phyloP scores from a whole-genome alignment of 345 rosid genomes.

The Gossypium mustelinum region DNA sequence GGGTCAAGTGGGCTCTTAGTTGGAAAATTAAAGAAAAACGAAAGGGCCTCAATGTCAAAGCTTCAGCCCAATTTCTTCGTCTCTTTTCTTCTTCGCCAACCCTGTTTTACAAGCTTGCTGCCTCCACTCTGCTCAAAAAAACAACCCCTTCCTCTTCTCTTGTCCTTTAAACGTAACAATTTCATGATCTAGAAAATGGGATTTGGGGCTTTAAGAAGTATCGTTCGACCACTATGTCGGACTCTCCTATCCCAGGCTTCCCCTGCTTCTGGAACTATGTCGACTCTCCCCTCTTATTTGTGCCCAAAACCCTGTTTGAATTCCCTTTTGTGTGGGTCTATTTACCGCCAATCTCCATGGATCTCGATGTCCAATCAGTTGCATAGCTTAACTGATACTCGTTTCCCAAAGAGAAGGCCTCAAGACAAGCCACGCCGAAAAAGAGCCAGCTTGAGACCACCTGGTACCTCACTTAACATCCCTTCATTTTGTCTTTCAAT shows the following conservation, averaged over 20 bases:
- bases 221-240: constrained; percentile 11
- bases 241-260: background rate
- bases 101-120: background rate
- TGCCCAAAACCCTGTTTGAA: background rate
- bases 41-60: background rate
- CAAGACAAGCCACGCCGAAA: constrained; percentile 67
- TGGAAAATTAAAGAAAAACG: background rate
- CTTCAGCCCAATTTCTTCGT: background rate
- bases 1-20: background rate
- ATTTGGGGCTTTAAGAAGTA: constrained; percentile 6
- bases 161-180: background rate
- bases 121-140: background rate
- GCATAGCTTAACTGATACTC: constrained; percentile 61
- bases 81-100: background rate
- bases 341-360: constrained; percentile 14
- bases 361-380: constrained; percentile 29
- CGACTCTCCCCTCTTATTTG: background rate
- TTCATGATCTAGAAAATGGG: constrained; percentile 14
- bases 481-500: background rate
- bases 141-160: background rate
- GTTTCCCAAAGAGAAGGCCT: constrained; percentile 79
- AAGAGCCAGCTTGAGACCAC: constrained; percentile 64
- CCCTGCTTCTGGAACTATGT: background rate
- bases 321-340: background rate
- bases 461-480: constrained; percentile 34